Percentiles rank a stretch among this genome's conserved stretches.
These are phyloP conservation scores for Leucaena leucocephala DNA, from an alignment of 306 rosid species.

Conservation along the genomic window DNA sequence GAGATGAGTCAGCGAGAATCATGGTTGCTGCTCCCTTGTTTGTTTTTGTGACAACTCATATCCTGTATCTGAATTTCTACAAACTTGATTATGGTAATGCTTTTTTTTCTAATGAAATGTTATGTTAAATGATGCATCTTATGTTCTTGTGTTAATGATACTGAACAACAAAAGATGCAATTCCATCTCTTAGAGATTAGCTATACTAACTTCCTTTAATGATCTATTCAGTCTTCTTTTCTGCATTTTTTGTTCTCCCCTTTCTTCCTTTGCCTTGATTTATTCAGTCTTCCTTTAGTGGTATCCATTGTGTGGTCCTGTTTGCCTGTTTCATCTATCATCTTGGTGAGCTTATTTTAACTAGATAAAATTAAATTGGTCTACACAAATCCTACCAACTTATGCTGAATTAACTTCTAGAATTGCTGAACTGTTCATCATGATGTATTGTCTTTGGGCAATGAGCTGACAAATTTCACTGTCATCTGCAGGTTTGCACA, in stretches of 20 bases:
- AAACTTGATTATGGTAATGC: slow-evolving; percentile 73
- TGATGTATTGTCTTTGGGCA: slow-evolving; percentile 27
- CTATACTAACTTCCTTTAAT: slow-evolving; percentile 3
- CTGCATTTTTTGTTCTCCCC: slow-evolving; percentile 4
- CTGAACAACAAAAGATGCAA: not conserved
- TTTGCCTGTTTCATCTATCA: not conserved
- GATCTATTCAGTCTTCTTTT: slow-evolving; percentile 12
- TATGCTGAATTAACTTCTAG: not conserved
- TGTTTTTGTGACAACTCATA: slow-evolving; percentile 85
- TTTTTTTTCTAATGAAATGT: slow-evolving; percentile 26
- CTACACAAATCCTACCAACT: not conserved
- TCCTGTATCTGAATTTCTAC: slow-evolving; percentile 86
- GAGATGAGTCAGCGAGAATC: slow-evolving; percentile 88
- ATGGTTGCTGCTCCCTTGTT: slow-evolving; percentile 89
- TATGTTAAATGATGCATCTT: slow-evolving; percentile 28
- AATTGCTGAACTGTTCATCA: not conserved
- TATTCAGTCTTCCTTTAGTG: not conserved
- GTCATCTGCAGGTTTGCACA: slow-evolving; percentile 68
- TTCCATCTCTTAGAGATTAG: slow-evolving; percentile 2
- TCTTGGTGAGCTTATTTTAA: not conserved
- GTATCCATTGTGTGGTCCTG: not conserved
- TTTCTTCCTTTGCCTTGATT: not conserved
- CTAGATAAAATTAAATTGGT: not conserved
- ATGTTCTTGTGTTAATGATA: slow-evolving; percentile 11
- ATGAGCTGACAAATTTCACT: slow-evolving; percentile 28